Evolutionary conservation across 129 eudicot species (phyloP), one percentile per base, ranked within the genome.

Genomic region (Lactuca saligna): DNA sequence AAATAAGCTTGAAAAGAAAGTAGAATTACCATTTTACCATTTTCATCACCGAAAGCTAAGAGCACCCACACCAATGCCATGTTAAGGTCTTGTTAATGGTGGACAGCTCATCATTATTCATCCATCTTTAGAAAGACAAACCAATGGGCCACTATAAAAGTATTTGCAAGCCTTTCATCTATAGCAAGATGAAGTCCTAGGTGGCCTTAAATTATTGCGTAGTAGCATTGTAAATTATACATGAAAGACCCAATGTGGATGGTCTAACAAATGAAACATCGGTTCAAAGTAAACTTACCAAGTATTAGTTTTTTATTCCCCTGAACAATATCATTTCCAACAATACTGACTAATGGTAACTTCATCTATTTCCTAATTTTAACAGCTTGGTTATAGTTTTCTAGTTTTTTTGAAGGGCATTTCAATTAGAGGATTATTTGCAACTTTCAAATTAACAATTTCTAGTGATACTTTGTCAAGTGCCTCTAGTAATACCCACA

Each of bases 381-480:
- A 68, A 92, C 85, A 51, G 84, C 98, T 79, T 88, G 98, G 71
- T 92, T 92, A 72, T 95, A 88, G 53, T 92, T 92, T 74, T 92
- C 98, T 54, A 92, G 96, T 84, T 92, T 92, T 92, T 72, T 84
- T 81, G 83, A 92, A 92, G 6, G 89, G 96, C 95, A 92, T 86
- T 80, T 92, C 86, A 58, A 88, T 88, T 3, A 95, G 96, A 54
- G 98, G 98, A 82, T 81, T 88, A 51, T 86, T 79, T 77, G 98
- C 98, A 60, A 72, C 54, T 82, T 92, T 88, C 96, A 96, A 88
- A 58, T 92, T 88, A 57, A 92, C 96, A 64, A 82, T 88, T 51
- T 95, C 96, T 38, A 96, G 95, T 51, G 98, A 92, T 61, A 88
- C 85, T 82, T 92, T 92, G 82, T 88, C 96, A 67, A 92, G 91